These are phyloP conservation scores for Aspergillus texensis DNA, from an alignment of 2,329 filamentous ascomycete species.

Conservation along the genomic window DNA sequence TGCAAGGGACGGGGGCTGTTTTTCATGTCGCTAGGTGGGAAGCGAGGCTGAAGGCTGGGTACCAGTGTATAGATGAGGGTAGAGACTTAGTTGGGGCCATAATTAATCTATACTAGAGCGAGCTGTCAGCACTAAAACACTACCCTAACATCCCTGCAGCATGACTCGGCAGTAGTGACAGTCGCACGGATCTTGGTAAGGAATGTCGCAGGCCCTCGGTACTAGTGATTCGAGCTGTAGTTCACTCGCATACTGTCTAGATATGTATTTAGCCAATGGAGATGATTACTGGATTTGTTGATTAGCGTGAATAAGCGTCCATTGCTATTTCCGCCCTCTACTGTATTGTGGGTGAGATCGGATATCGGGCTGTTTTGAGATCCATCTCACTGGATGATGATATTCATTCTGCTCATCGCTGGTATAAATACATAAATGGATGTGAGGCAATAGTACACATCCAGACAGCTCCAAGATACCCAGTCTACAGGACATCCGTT, in stretches of 20 bases:
- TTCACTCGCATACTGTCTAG: too few species aligned
- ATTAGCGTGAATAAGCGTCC: neutral
- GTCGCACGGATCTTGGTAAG: neutral
- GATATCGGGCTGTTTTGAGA: too few species aligned
- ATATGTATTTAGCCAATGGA: too few species aligned
- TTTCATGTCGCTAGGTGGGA: neutral
- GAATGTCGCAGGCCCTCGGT: too few species aligned
- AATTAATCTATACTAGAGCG: too few species aligned
- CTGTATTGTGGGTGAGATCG: neutral
- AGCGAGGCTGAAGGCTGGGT: too few species aligned
- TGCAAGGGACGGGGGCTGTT: neutral
- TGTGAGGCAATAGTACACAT: neutral
- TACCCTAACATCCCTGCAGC: neutral
- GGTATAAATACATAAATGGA: neutral
- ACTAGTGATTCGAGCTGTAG: too few species aligned
- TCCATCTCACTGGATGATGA: neutral
- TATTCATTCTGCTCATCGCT: neutral
- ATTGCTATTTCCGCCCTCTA: neutral
- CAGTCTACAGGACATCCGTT: neutral
- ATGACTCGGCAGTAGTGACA: neutral
- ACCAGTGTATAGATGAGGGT: neutral
- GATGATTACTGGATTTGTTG: neutral
- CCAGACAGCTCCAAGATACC: neutral
- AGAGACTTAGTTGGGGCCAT: neutral
- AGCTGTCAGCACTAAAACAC: neutral